phyloP scores from a whole-genome alignment of 2,329 filamentous ascomycete genomes.

The Xylariales sp. region DNA sequence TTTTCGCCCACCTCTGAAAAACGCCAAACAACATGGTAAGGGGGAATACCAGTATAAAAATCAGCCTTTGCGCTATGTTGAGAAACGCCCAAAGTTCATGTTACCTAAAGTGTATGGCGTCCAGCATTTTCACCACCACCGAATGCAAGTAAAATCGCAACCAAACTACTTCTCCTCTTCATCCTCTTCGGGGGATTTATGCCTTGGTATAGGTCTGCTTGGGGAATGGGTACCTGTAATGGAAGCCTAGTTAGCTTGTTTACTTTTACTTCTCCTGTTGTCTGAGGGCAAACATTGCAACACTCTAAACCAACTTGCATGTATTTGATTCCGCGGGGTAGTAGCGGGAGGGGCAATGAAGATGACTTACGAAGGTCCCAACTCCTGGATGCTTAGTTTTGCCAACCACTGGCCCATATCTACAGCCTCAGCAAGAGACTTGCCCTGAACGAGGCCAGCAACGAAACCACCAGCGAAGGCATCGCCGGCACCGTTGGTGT shows the following conservation, averaged over 20 bases:
- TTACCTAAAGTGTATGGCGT: neutral
- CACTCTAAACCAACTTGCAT: no score
- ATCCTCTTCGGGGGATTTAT: neutral
- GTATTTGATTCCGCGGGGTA: no score
- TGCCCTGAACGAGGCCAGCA: conserved; percentile 82
- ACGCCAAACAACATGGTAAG: conserved; percentile 3
- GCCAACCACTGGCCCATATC: conserved; percentile 98
- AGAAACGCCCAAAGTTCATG: conserved; percentile 8
- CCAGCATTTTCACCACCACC: neutral
- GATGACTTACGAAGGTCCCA: conserved; percentile 83
- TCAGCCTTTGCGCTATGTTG: conserved; percentile 6
- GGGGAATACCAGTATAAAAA: neutral
- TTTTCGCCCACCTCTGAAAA: conserved; percentile 2
- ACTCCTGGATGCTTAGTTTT: conserved; percentile 86
- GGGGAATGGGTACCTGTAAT: conserved; percentile 69
- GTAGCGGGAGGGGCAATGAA: conserved; percentile 5
- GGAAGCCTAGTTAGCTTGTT: conserved; percentile 14
- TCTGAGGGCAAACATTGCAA: no score
- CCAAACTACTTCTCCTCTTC: no score
- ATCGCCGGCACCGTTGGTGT: conserved; percentile 96
- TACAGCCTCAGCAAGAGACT: conserved; percentile 71
- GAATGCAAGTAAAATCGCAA: no score
- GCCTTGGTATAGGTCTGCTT: conserved; percentile 63
- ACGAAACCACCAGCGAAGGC: conserved; percentile 94
- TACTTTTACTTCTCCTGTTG: no score